Percentiles rank a stretch among this genome's conserved stretches.
phyloP scores from a whole-genome alignment of 1,284 basidiomycete species.

The Agaricales sp. region DNA sequence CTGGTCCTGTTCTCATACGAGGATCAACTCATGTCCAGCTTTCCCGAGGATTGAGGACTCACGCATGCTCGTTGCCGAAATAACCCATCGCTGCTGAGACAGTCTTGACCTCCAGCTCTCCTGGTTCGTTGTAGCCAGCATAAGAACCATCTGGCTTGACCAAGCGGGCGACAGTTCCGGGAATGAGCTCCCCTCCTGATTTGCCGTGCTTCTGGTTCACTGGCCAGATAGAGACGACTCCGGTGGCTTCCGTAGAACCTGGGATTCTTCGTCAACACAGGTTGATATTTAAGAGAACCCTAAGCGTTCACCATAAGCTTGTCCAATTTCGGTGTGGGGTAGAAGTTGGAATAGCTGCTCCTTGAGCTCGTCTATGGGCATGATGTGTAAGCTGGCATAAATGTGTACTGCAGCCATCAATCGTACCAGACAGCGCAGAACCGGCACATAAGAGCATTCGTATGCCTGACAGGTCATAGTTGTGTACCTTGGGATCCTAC shows the following conservation, averaged over 20 bases:
- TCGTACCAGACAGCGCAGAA: slow-evolving; percentile 33
- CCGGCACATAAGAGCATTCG: no score
- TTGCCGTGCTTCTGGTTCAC: slow-evolving; percentile 23
- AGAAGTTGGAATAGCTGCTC: slow-evolving; percentile 32
- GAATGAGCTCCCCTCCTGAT: slow-evolving; percentile 30
- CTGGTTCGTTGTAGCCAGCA: slow-evolving; percentile 33
- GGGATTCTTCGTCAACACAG: not conserved
- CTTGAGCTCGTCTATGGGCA: slow-evolving; percentile 43
- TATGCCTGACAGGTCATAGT: no score
- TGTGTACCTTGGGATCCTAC: no score
- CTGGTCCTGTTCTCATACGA: slow-evolving; percentile 15
- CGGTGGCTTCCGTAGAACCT: slow-evolving; percentile 36
- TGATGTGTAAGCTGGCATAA: no score
- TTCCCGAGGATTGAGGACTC: slow-evolving; percentile 18
- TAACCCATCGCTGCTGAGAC: slow-evolving; percentile 36
- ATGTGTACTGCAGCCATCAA: slow-evolving; percentile 58
- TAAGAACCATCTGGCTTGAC: slow-evolving; percentile 35
- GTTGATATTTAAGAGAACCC: not conserved
- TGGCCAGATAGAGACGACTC: slow-evolving; percentile 23
- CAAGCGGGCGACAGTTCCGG: slow-evolving; percentile 28
- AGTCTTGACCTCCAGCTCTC: slow-evolving; percentile 34
- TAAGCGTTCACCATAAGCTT: slow-evolving; percentile 36
- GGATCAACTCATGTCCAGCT: not conserved
- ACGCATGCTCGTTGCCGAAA: slow-evolving; percentile 38
- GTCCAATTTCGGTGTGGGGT: slow-evolving; percentile 37